A percentile compares a stretch with the other conserved stretches of the same genome.
These are phyloP conservation scores for Rhodomyrtus tomentosa DNA, from an alignment of 345 rosid species.

Conservation along the genomic window DNA sequence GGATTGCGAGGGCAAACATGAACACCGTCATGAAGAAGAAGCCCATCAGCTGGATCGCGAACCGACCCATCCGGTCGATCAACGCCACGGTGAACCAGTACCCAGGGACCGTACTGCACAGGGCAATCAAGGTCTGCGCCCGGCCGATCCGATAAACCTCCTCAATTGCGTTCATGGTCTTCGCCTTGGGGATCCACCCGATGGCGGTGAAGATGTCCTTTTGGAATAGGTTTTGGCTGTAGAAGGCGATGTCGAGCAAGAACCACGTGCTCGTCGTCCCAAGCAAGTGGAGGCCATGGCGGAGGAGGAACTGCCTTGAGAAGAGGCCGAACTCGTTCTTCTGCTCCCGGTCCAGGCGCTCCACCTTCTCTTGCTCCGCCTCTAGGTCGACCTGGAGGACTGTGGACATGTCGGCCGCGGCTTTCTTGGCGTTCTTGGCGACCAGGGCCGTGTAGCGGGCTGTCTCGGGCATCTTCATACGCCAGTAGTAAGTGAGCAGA, in stretches of 20 bases:
- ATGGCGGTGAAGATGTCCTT: neutral
- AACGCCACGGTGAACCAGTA: neutral
- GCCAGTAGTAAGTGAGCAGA: neutral
- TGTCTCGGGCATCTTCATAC: neutral
- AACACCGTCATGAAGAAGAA: neutral
- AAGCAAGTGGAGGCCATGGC: neutral
- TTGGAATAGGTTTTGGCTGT: neutral
- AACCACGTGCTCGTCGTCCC: neutral
- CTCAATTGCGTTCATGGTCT: neutral
- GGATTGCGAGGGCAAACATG: neutral
- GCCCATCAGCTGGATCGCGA: neutral
- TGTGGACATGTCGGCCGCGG: neutral
- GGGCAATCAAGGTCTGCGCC: neutral
- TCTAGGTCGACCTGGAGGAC: neutral
- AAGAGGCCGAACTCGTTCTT: neutral
- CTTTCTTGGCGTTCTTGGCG: neutral
- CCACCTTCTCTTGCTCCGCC: neutral
- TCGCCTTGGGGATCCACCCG: neutral
- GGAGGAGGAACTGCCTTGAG: neutral
- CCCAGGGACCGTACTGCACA: neutral
- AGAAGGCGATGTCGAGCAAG: neutral
- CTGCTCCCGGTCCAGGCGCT: neutral
- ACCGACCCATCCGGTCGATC: neutral
- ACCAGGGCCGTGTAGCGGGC: neutral
- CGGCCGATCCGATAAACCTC: neutral